Evolutionary conservation across 2,329 filamentous ascomycete species (phyloP).

Genomic region (Fusarium sp.): DNA sequence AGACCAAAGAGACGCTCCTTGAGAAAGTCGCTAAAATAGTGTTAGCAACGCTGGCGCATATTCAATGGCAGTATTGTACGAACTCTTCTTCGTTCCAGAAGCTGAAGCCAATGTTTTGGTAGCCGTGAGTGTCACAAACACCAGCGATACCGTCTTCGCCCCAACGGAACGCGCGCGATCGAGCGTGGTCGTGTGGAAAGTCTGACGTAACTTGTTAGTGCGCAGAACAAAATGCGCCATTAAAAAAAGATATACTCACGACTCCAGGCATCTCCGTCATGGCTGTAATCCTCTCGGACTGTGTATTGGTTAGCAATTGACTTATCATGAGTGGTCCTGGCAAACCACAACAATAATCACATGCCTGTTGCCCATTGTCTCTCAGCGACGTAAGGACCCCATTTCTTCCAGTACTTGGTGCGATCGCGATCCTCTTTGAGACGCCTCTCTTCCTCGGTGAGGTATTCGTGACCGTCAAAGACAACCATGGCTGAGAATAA

Average conservation of each 20-base stretch:
- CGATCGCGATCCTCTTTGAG: conserved; percentile 88
- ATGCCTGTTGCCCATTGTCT: conserved; percentile 94
- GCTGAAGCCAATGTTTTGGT: conserved; percentile 93
- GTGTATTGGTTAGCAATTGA: conserved; percentile 46
- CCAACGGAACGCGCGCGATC: conserved; percentile 92
- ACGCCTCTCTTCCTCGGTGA: conserved; percentile 91
- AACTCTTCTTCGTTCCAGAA: conserved; percentile 99
- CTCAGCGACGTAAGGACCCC: conserved; percentile 94
- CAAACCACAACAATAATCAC: conserved; percentile 48
- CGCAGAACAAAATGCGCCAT: conserved; percentile 16
- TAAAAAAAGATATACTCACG: conserved; percentile 70
- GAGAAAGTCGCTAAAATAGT: conserved; percentile 79
- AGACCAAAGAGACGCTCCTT: conserved; percentile 96
- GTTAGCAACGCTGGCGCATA: conserved; percentile 57
- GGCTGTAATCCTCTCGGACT: conserved; percentile 92
- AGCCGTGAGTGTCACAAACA: conserved; percentile 90
- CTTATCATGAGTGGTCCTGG: conserved; percentile 20
- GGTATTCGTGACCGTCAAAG: conserved; percentile 88
- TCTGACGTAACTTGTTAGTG: conserved; percentile 67
- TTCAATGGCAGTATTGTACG: conserved; percentile 21
- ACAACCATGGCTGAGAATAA: conserved; percentile 78
- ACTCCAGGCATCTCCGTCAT: conserved; percentile 95
- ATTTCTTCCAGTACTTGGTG: conserved; percentile 97
- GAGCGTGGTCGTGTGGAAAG: conserved; percentile 93
- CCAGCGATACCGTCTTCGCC: conserved; percentile 97